Base-by-base conservation (phyloP, 164 flowering plant genomes). In the Magnolia sinica region DNA sequence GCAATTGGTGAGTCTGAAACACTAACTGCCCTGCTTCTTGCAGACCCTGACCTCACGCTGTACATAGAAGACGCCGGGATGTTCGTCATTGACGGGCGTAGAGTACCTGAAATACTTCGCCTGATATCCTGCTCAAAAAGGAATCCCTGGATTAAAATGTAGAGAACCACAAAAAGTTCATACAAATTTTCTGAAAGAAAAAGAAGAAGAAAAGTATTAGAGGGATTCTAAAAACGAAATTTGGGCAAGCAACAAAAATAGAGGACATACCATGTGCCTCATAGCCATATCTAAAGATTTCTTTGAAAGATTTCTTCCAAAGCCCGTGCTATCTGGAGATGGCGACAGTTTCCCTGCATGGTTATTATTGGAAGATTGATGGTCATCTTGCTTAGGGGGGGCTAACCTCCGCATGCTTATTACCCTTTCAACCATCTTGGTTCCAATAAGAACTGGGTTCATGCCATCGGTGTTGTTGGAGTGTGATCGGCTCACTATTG, bases 361-460 rank as follows among this genome's bases (percentile, higher is more conserved):
- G 76, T 86, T 87, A 75, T 76, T 77, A 24, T 72, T 81, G 19
- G 86, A 75, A 24, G 93, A 88, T 37, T 76, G 87, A 29, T 85
- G 81, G 64, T 88, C 87, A 78, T 87, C 98, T 73, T 82, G 94
- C 82, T 85, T 92, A 5, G 99, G 95, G 45, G 20, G 98, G 98
- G 84, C 88, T 74, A 92, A 80, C 77, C 88, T 92, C 82, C 99
- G 85, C 96, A 90, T 90, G 83, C 91, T 92, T 67, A 92, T 86
- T 2, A 91, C 98, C 81, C 99, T 90, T 76, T 96, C 97, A 58
- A 94, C 98, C 98, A 96, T 92, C 84, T 92, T 89, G 23, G 91
- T 88, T 65, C 99, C 98, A 65, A 87, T 84, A 13, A 89, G 55
- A 51, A 81, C 97, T 73, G 99, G 99, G 83, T 85, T 94, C 64